These are phyloP conservation scores for Colletotrichum tabaci DNA, from an alignment of 2,329 filamentous ascomycete species.

Conservation along the genomic window DNA sequence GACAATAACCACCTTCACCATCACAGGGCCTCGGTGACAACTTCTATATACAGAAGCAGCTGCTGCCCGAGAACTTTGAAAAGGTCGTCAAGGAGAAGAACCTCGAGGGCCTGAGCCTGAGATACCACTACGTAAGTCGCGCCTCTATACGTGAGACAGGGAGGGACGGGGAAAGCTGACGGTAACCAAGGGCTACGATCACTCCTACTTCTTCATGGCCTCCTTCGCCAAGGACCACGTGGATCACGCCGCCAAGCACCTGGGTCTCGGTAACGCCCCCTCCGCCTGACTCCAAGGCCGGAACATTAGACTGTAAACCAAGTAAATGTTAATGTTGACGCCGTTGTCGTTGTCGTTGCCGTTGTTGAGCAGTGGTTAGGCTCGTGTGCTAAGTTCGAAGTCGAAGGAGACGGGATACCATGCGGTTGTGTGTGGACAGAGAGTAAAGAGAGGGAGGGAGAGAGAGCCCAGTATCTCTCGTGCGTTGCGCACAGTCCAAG, in stretches of 20 bases:
- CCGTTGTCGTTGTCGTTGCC: background rate
- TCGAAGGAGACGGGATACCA: constrained; percentile 26
- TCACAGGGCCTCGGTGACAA: constrained; percentile 88
- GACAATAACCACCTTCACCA: background rate
- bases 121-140: constrained; percentile 80
- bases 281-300: constrained; percentile 38
- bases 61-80: constrained; percentile 94
- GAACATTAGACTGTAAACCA: constrained; percentile 32
- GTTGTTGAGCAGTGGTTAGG: background rate
- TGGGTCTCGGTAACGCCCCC: constrained; percentile 58
- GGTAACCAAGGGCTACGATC: constrained; percentile 82
- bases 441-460: background rate
- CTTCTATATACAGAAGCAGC: constrained; percentile 95
- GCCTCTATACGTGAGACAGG: background rate
- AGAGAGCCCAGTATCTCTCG: background rate
- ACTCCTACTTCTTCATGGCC: constrained; percentile 98
- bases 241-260: constrained; percentile 89
- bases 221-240: constrained; percentile 92
- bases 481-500: constrained; percentile 20
- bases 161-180: background rate
- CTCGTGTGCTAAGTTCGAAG: background rate
- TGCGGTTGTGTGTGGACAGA: background rate
- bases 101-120: constrained; percentile 79
- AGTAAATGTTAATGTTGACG: constrained; percentile 15
- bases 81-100: constrained; percentile 84